Evolutionary conservation across 495 filamentous ascomycete species (phyloP).

Genomic region (Tetracladium marchalianum): DNA sequence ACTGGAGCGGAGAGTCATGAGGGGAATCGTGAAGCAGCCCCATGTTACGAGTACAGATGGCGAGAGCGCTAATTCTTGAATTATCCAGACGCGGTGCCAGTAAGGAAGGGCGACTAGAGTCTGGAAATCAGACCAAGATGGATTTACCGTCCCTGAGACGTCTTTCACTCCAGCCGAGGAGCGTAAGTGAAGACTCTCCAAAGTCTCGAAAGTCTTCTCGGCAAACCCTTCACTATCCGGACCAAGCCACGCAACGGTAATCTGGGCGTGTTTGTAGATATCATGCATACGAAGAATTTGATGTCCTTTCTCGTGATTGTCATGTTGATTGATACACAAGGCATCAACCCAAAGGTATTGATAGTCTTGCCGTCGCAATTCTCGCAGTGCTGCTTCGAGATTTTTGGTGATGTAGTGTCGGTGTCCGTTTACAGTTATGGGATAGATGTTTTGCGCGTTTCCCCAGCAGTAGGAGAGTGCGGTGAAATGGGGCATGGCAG

Average conservation of each 20-base stretch:
- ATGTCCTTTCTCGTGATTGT: constrained; percentile 8
- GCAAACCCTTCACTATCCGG: constrained; percentile 3
- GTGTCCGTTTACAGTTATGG: constrained; percentile 5
- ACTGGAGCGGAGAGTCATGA: too few species aligned
- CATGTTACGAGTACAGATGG: background rate
- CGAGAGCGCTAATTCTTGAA: constrained; percentile 2
- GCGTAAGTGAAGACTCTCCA: background rate
- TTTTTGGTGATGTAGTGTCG: constrained; percentile 1
- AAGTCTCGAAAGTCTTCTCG: constrained; percentile 7
- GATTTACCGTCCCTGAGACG: background rate
- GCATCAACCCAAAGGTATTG: constrained; percentile 20
- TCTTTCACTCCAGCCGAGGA: background rate
- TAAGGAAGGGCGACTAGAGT: background rate
- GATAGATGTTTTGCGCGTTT: constrained; percentile 6
- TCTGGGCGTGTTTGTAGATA: constrained; percentile 12
- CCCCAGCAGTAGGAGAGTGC: constrained; percentile 9
- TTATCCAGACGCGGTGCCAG: constrained; percentile 5
- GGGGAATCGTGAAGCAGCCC: background rate
- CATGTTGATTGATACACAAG: constrained; percentile 24
- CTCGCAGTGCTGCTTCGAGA: constrained; percentile 4
- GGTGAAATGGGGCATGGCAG: constrained; percentile 3
- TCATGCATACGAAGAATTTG: constrained; percentile 19
- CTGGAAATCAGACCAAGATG: background rate
- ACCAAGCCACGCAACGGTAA: constrained; percentile 13
- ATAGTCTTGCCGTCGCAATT: constrained; percentile 8